Base-by-base conservation (phyloP, 1,139 yeast species). In the Sugiyamaella japonica region DNA sequence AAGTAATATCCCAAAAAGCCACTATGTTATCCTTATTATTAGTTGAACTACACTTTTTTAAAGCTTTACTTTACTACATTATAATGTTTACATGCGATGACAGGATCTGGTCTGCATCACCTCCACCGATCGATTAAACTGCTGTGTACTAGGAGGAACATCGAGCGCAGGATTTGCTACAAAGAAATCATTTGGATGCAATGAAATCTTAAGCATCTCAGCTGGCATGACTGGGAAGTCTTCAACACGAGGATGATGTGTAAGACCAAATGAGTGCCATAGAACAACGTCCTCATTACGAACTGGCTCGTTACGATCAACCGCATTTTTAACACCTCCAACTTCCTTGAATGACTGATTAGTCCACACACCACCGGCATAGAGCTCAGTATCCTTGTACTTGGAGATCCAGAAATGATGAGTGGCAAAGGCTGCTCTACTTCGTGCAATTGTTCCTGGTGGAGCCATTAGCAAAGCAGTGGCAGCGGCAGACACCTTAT, bases 151-250 rank as follows among this genome's bases (percentile, higher is more conserved):
- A 67, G 84, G 84, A 49, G 96, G 96, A 51, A 89, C 76, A 67
- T 87, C 95, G 69, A 89, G 76, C 40, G 91, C 91, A 28, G 96
- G 96, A 72, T 88, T 88, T 69, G 75, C 83, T 63, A 83, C 83
- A 71, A 87, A 89, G 82, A 89, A 89, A 59, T 89, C 89, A 66
- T 79, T 75, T 52, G 96, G 96, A 52, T 80, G 78, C 59, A 89
- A 77, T 59, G 82, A 79, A 63, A 88, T 83, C 68, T 80, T 85
- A 70, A 81, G 75, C 63, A 60, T 58, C 75, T 89, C 96, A 56
- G 84, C 87, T 43, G 96, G 95, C 96, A 89, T 89, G 59, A 89
- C 95, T 53, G 96, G 96, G 86, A 87, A 89, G 72, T 89, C 96
- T 75, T 89, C 96, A 36, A 86, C 86, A 67, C 91, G 81, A 63